phyloP scores from a whole-genome alignment of 768 basidiomycete genomes.

The Rhodosporidiobolus sp. region DNA sequence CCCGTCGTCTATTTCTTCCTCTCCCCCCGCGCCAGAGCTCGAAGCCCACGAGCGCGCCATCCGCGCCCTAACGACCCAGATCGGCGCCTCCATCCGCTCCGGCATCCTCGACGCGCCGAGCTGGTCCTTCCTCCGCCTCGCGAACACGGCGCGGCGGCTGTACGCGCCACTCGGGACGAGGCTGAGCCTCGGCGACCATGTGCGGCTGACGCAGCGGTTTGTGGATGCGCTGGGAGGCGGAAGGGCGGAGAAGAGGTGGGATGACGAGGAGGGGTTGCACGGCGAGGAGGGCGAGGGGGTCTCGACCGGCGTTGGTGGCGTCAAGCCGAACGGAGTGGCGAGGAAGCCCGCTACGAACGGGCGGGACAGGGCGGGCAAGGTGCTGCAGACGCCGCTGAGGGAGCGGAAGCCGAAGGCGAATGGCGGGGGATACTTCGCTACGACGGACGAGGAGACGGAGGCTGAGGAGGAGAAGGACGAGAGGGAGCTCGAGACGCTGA shows the following conservation, averaged over 20 bases:
- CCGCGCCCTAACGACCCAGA: conserved; percentile 59
- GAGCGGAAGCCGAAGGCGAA: not conserved
- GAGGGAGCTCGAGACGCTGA: conserved; percentile 46
- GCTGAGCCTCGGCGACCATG: conserved; percentile 80
- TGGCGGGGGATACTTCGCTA: not conserved
- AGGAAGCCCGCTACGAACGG: no score
- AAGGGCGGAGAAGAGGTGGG: conserved; percentile 41
- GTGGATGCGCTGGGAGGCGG: conserved; percentile 66
- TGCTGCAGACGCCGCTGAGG: conserved; percentile 29
- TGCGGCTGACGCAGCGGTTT: conserved; percentile 70
- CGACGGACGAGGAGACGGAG: not conserved
- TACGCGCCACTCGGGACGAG: conserved; percentile 84
- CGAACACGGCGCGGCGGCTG: conserved; percentile 72
- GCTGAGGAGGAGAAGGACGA: conserved; percentile 19
- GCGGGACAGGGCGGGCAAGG: conserved; percentile 3
- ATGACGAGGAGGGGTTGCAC: conserved; percentile 38
- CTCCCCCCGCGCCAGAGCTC: conserved; percentile 54
- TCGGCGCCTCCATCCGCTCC: conserved; percentile 67
- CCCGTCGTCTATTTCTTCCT: not conserved
- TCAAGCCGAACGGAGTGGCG: no score
- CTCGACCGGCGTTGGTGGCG: conserved; percentile 10
- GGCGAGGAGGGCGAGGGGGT: conserved; percentile 37
- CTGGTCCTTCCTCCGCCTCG: conserved; percentile 71
- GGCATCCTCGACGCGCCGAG: conserved; percentile 81
- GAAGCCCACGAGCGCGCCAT: conserved; percentile 52